Percentiles rank a stretch among this genome's conserved stretches.
phyloP scores from a whole-genome alignment of 2,329 filamentous ascomycete species.

The Exophiala phaeomuriformis region DNA sequence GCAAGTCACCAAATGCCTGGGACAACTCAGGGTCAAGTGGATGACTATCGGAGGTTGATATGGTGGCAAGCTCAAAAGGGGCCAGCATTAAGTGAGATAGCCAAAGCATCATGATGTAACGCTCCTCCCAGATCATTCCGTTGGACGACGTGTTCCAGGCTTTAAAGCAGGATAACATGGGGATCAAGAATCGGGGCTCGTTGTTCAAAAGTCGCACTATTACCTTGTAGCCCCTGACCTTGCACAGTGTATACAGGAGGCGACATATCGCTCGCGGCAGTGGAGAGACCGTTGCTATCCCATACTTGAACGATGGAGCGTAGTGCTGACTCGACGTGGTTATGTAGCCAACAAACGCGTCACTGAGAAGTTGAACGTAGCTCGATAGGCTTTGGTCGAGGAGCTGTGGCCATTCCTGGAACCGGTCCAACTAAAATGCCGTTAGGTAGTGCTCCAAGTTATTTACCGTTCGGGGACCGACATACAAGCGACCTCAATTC shows the following conservation, averaged over 20 bases:
- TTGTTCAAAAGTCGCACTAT: conserved; percentile 86
- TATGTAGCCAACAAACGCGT: conserved; percentile 56
- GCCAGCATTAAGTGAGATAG: conserved; percentile 72
- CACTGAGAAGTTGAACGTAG: conserved; percentile 66
- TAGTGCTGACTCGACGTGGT: conserved; percentile 26
- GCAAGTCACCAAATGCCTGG: conserved; percentile 52
- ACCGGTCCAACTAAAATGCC: conserved; percentile 61
- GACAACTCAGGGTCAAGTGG: conserved; percentile 24
- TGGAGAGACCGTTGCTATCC: conserved; percentile 38
- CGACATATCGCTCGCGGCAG: conserved; percentile 66
- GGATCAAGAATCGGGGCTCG: conserved; percentile 76
- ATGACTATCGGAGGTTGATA: conserved; percentile 49
- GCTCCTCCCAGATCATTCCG: conserved; percentile 71
- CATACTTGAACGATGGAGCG: conserved; percentile 29
- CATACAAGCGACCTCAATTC: conserved; percentile 24
- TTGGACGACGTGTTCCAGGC: conserved; percentile 24
- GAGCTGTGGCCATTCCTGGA: conserved; percentile 91
- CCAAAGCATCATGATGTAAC: conserved; percentile 84
- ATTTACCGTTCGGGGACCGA: neutral
- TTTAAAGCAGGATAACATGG: conserved; percentile 51
- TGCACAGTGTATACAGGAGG: conserved; percentile 84
- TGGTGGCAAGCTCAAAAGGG: conserved; percentile 82
- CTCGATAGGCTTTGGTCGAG: conserved; percentile 74
- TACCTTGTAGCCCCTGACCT: conserved; percentile 88
- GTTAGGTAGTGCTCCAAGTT: conserved; percentile 6